Conservation (phyloP, 139 green algal species). For the Deuterostichococcus epilithicus region DNA sequence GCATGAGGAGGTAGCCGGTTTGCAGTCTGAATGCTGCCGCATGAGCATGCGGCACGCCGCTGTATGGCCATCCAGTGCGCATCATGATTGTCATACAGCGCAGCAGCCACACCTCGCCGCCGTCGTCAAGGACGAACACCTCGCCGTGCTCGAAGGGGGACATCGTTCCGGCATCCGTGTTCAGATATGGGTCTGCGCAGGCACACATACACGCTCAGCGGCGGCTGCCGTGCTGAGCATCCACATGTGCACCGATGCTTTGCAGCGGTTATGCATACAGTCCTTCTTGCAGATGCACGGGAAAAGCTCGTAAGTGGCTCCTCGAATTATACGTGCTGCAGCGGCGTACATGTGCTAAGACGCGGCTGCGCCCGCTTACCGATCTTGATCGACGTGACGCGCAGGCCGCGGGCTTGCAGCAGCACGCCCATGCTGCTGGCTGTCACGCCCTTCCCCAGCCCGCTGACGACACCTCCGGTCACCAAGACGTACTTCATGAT, state of each 20-base stretch:
- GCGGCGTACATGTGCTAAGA: background rate
- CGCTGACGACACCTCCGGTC: conserved; percentile 93
- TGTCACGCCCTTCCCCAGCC: conserved; percentile 96
- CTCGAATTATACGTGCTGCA: background rate
- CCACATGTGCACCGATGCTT: too few relatives aligned
- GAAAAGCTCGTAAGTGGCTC: background rate
- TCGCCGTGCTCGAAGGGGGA: conserved; percentile 99
- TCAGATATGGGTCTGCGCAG: conserved; percentile 96
- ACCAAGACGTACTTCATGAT: conserved; percentile 99
- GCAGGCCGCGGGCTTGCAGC: conserved; percentile 86
- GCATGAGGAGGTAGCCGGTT: background rate
- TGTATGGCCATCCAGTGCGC: background rate
- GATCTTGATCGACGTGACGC: conserved; percentile 97
- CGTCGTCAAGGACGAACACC: conserved; percentile 98
- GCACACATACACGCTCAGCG: too few relatives aligned
- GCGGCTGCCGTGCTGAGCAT: background rate
- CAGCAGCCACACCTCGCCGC: conserved; percentile 80
- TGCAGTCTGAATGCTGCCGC: too few relatives aligned
- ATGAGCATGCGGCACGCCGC: background rate
- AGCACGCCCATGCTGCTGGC: conserved; percentile 93
- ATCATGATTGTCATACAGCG: conserved; percentile 4
- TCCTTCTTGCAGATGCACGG: too few relatives aligned
- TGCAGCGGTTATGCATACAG: too few relatives aligned
- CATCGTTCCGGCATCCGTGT: conserved; percentile 99
- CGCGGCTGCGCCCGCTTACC: conserved; percentile 44